Evolutionary conservation across 331 rosid species (phyloP).

Genomic region (Saraca asoca): DNA sequence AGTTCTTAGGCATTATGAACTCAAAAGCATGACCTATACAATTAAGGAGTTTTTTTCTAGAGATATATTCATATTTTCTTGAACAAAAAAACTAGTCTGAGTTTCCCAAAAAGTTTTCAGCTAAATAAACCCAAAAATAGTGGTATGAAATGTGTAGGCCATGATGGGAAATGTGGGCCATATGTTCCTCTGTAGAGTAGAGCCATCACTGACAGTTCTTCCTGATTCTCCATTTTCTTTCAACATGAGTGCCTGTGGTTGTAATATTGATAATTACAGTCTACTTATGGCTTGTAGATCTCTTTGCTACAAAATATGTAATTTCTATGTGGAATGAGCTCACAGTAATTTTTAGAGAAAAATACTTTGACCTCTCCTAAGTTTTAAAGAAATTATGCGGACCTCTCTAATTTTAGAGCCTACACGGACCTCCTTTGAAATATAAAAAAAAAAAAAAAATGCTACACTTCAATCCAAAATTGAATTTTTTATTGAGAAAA

Average conservation of each 20-base stretch:
- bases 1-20: constrained; percentile 29
- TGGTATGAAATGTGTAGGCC: constrained; percentile 3
- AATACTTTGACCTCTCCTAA: too few species aligned
- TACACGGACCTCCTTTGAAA: too few species aligned
- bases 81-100: constrained; percentile 19
- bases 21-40: constrained; percentile 14
- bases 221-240: constrained; percentile 23
- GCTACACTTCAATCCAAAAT: too few species aligned
- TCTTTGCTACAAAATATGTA: constrained; percentile 16
- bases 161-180: neutral
- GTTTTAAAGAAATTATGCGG: too few species aligned
- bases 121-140: neutral
- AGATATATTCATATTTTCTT: constrained; percentile 9
- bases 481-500: too few species aligned
- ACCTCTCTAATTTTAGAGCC: too few species aligned
- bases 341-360: neutral
- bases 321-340: constrained; percentile 8
- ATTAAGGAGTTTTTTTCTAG: constrained; percentile 5
- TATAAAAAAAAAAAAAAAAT: too few species aligned
- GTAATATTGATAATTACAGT: neutral
- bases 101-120: neutral
- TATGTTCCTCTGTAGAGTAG: constrained; percentile 4
- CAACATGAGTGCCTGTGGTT: neutral
- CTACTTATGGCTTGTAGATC: constrained; percentile 11
- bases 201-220: constrained; percentile 11